Evolutionary conservation across 345 rosid genomes (phyloP), one percentile per base, ranked within the genome.

Genomic region (Euphorbia tirucalli): DNA sequence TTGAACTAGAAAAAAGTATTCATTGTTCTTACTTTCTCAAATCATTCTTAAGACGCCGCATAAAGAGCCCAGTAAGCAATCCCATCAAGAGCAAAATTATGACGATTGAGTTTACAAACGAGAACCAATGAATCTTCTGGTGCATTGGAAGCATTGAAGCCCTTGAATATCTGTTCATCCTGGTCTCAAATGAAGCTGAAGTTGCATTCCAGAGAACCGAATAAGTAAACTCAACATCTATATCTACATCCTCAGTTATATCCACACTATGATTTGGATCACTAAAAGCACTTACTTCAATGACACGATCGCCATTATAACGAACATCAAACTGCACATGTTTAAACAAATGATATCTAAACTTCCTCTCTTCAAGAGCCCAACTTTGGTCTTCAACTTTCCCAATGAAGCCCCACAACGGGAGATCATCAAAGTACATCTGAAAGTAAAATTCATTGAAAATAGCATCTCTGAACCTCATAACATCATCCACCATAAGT

Each of bases 331-430:
- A 93, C 43, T 76, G 82, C 24, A 91, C 79, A 71, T 87, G 93
- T 67, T 79, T 90, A 77, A 91, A 93, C 54, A 93, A 64, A 80
- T 84, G 87, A 69, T 86, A 88, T 76, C 81, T 88, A 27, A 75
- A 55, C 49, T 58, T 39, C 73, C 75, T 76, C 70, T 75, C 74
- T 32, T 61, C 69, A 18, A 18, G 78, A 61, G 65, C 70, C 84
- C 72, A 65, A 54, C 83, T 81, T 46, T 74, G 82, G 3, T 74
- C 84, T 74, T 91, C 97, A 43, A 80, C 70, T 86, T 89, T 93
- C 49, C 98, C 98, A 73, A 91, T 39, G 80, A 86, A 93, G 52
- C 96, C 98, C 98, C 97, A 93, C 30, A 91, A 74, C 19, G 97
- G 97, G 41, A 93, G 96, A 83, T 88, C 94, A 41, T 91, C 96